Conservation (phyloP, 495 filamentous ascomycete species). For the Talaromyces ruber region DNA sequence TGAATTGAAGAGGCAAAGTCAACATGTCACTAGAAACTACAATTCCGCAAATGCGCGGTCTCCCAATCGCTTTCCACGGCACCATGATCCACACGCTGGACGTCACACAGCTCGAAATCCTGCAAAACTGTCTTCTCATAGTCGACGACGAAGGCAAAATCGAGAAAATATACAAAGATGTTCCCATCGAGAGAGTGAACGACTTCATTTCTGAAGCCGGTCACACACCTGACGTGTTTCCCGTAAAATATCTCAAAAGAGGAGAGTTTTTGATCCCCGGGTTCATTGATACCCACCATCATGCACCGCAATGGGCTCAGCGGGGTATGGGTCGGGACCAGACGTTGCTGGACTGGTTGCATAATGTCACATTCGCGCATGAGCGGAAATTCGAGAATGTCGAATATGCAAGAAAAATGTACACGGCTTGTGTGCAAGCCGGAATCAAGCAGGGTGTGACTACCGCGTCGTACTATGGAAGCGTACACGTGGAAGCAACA, state of each 20-base stretch:
- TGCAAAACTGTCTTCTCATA: slow-evolving; percentile 37
- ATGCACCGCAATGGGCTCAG: slow-evolving; percentile 56
- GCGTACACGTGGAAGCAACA: slow-evolving; percentile 48
- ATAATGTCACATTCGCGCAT: slow-evolving; percentile 52
- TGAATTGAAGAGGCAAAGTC: not conserved
- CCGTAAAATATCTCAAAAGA: slow-evolving; percentile 30
- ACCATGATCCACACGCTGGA: slow-evolving; percentile 42
- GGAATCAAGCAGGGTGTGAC: slow-evolving; percentile 56
- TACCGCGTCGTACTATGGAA: slow-evolving; percentile 58
- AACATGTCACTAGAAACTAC: slow-evolving; percentile 3
- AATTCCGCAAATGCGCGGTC: slow-evolving; percentile 10
- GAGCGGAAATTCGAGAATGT: slow-evolving; percentile 50
- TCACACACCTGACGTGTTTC: slow-evolving; percentile 22
- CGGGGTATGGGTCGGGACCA: slow-evolving; percentile 51
- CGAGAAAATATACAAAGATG: slow-evolving; percentile 14
- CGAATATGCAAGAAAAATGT: slow-evolving; percentile 42
- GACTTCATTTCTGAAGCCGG: slow-evolving; percentile 16
- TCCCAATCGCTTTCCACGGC: slow-evolving; percentile 38
- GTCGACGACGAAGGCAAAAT: slow-evolving; percentile 35
- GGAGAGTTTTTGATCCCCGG: slow-evolving; percentile 52
- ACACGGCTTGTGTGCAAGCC: slow-evolving; percentile 44
- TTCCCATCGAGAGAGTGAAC: not conserved
- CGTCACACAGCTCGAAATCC: slow-evolving; percentile 31
- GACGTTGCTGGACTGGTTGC: slow-evolving; percentile 51
- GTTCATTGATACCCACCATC: slow-evolving; percentile 58